phyloP scores from a whole-genome alignment of 108 stramenopile species.

The Stephanodiscus triporus region DNA sequence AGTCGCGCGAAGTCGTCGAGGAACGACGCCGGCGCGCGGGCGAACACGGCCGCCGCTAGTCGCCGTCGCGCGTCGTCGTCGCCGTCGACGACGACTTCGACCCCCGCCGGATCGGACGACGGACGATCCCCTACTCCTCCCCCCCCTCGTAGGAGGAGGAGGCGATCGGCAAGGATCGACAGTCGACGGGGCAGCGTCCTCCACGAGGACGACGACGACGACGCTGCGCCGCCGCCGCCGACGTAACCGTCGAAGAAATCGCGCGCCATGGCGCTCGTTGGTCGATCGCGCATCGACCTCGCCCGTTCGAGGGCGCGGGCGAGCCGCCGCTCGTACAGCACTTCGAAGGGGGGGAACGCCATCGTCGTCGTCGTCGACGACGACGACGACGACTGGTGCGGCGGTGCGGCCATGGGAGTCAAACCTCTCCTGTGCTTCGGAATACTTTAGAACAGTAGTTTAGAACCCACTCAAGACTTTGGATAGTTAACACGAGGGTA shows the following conservation, averaged over 20 bases:
- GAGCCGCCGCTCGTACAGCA: background rate
- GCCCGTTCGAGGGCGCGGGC: background rate
- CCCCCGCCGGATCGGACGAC: background rate
- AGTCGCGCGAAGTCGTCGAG: slow-evolving; percentile 48
- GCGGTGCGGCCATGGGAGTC: background rate
- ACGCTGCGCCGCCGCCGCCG: background rate
- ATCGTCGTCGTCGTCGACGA: background rate
- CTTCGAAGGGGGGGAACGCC: background rate
- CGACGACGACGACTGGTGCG: background rate
- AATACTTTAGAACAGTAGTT: too few relatives aligned
- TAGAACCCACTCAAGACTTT: too few relatives aligned
- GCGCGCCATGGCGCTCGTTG: slow-evolving; percentile 39
- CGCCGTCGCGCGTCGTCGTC: background rate
- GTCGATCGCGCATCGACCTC: slow-evolving; percentile 11
- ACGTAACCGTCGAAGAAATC: slow-evolving; percentile 41
- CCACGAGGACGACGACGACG: slow-evolving; percentile 25
- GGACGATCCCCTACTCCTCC: background rate
- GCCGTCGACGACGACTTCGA: slow-evolving; percentile 2
- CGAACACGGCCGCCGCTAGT: slow-evolving; percentile 66
- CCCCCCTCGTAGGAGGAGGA: background rate
- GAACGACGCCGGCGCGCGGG: slow-evolving; percentile 39
- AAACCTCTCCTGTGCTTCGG: too few relatives aligned
- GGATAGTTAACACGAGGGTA: too few relatives aligned
- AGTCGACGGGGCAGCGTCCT: slow-evolving; percentile 49
- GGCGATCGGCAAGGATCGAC: slow-evolving; percentile 20